phyloP scores from a whole-genome alignment of 306 rosid genomes.

The Ormosia semicastrata region DNA sequence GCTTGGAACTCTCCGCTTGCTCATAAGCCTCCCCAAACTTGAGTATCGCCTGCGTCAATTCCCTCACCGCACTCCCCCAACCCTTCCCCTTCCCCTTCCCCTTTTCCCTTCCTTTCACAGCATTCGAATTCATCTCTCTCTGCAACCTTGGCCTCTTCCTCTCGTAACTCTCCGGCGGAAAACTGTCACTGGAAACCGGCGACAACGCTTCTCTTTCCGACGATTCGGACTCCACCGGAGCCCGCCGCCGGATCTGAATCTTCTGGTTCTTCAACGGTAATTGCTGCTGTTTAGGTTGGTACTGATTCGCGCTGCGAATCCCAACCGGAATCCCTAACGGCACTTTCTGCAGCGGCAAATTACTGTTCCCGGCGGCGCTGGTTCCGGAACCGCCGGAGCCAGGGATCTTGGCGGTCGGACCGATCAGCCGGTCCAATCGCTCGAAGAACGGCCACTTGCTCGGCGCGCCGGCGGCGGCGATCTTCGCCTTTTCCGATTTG shows the following conservation, averaged over 20 bases:
- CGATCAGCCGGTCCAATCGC: conserved; percentile 66
- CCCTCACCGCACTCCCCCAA: conserved; percentile 77
- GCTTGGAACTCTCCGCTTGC: conserved; percentile 80
- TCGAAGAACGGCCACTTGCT: conserved; percentile 88
- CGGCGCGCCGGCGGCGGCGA: conserved; percentile 49
- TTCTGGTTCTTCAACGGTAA: conserved; percentile 44
- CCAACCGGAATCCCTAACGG: conserved; percentile 78
- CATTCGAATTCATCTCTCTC: conserved; percentile 32
- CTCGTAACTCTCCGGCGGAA: conserved; percentile 48
- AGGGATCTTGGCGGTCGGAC: conserved; percentile 59
- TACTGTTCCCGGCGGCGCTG: conserved; percentile 17
- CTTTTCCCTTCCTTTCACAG: conserved; percentile 30
- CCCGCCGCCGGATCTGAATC: conserved; percentile 47
- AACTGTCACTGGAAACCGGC: conserved; percentile 70
- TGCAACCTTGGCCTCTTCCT: conserved; percentile 53
- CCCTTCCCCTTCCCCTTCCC: conserved; percentile 34
- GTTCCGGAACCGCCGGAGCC: conserved; percentile 25
- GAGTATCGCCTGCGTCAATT: conserved; percentile 76
- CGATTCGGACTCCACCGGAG: conserved; percentile 37
- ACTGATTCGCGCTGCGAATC: conserved; percentile 44
- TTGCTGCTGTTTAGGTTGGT: conserved; percentile 28
- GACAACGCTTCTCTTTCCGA: conserved; percentile 47
- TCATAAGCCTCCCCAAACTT: conserved; percentile 95
- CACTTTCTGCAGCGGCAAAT: conserved; percentile 44
- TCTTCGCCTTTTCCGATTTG: conserved; percentile 84